These are phyloP conservation scores for Tylopilus sp. DNA, from an alignment of 1,284 basidiomycete genomes.

Conservation along the genomic window DNA sequence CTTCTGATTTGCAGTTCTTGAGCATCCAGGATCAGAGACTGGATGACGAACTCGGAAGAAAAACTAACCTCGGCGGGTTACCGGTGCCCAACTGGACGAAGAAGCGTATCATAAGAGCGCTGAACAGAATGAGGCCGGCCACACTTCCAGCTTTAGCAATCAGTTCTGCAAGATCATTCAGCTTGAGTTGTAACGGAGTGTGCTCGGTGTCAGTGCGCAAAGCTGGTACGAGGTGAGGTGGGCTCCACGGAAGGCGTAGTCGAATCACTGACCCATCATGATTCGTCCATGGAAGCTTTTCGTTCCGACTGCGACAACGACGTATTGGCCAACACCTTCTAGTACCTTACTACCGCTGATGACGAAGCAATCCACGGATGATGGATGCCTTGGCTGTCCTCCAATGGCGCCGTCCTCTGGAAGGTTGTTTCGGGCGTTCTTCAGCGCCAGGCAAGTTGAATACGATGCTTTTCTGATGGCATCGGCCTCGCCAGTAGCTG, in stretches of 20 bases:
- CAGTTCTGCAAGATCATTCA: conserved; percentile 88
- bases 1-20: conserved; percentile 73
- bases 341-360: conserved; percentile 93
- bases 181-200: conserved; percentile 92
- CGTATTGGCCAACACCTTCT: conserved; percentile 92
- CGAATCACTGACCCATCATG: conserved; percentile 72
- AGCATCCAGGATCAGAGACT: conserved; percentile 2
- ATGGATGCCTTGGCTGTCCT: conserved; percentile 20
- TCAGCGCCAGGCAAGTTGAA: conserved; percentile 63
- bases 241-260: background rate
- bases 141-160: conserved; percentile 88
- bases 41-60: background rate
- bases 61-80: conserved; percentile 46
- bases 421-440: conserved; percentile 27
- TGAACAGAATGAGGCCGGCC: conserved; percentile 83
- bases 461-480: conserved; percentile 88
- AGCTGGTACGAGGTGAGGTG: conserved; percentile 41
- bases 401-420: conserved; percentile 25
- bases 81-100: conserved; percentile 77
- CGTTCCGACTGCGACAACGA: conserved; percentile 88
- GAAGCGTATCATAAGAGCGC: conserved; percentile 88
- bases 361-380: conserved; percentile 82
- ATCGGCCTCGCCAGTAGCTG: conserved; percentile 94
- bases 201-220: conserved; percentile 79
- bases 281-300: conserved; percentile 95